phyloP scores from a whole-genome alignment of 805 yeast species.

The Nematodospora valgi region DNA sequence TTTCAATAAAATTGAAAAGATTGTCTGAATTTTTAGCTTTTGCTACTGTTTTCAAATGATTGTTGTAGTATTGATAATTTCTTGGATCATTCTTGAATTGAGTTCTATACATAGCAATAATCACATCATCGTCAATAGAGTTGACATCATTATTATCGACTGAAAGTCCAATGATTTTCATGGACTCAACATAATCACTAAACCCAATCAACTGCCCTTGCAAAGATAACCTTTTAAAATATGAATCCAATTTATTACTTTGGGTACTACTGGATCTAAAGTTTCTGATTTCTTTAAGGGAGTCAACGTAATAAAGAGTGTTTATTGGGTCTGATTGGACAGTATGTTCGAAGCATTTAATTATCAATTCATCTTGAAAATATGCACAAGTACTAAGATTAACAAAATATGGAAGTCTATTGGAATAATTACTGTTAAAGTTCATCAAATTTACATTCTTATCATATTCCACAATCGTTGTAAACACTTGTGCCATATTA shows the following conservation, averaged over 20 bases:
- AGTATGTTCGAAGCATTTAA: conserved; percentile 38
- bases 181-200: conserved; percentile 29
- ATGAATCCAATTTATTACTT: conserved; percentile 23
- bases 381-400: conserved; percentile 27
- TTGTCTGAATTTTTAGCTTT: conserved; percentile 20
- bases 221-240: conserved; percentile 22
- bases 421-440: conserved; percentile 16
- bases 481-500: conserved; percentile 29
- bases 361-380: conserved; percentile 39
- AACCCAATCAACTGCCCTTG: conserved; percentile 33
- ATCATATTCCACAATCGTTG: conserved; percentile 36
- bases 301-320: conserved; percentile 35
- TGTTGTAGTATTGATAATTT: conserved; percentile 35
- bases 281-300: conserved; percentile 22
- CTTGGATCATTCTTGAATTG: conserved; percentile 29
- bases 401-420: conserved; percentile 23
- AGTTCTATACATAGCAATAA: conserved; percentile 32
- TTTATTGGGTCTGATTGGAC: conserved; percentile 29
- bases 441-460: conserved; percentile 26
- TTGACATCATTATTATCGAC: conserved; percentile 9
- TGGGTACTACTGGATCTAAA: conserved; percentile 12
- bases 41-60: conserved; percentile 24
- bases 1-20: conserved; percentile 20
- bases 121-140: conserved; percentile 29
- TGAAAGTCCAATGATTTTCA: conserved; percentile 28